Evolutionary conservation across 2,329 filamentous ascomycete species (phyloP), one percentile per base, ranked within the genome.

Genomic region (Penicillium sp.): DNA sequence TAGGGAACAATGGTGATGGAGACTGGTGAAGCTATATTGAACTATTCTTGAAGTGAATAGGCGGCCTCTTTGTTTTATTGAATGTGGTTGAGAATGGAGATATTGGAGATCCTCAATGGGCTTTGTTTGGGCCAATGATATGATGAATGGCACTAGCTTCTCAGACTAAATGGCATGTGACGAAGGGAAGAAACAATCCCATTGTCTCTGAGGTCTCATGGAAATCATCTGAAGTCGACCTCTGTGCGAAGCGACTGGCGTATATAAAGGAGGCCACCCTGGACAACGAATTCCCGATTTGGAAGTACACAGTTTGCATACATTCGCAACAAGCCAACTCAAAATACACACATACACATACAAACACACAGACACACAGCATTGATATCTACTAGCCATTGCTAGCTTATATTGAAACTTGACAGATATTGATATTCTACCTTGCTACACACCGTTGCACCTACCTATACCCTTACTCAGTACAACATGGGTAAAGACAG

Each of bases 401-500:
- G n/a, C 36, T 18, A 16, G 16, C n/a, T 14, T 5, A 5, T 39
- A 39, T 39, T 39, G 18, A 4, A 21, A 40, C 18, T 21, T 21
- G 5, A 4, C 16, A 34, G 11, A 11, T 34, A 13, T 14, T 3
- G 10, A 34, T 34, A 14, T 34, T 14, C 32, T 18, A 18, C 9
- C 32, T 18, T 18, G 36, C 8, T 14, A 22, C 10, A 18, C 7
- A 10, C 29, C 8, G 7, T 36, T 4, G 13, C 6, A 27, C 18
- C 36, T 1, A 21, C 5, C n/a, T 13, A 34, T 34, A 13, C 16
- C 29, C 11, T 24, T 11, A 11, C 11, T 18, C 18, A 22, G 18
- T 14, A 14, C 14, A 31, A 47, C n/a, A 40, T 49, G 50, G 34
- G 16, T 2, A 45, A 55, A 8, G 14, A 55, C 36, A 49, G 31